Evolutionary conservation across 2,329 filamentous ascomycete species (phyloP).

Genomic region (Colletotrichum chlorophyti): DNA sequence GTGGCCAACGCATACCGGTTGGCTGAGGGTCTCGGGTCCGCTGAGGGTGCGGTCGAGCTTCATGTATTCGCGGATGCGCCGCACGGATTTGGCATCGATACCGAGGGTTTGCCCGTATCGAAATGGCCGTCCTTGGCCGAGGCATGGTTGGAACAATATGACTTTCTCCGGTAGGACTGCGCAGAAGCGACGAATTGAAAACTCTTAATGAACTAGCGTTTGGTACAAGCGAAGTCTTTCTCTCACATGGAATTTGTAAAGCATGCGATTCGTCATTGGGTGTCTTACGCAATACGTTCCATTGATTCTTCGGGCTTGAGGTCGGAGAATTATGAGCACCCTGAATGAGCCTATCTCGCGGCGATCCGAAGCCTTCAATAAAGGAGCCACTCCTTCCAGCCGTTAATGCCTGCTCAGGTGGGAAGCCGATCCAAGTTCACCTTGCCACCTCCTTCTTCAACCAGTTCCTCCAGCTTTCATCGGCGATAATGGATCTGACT

Average conservation of each 20-base stretch:
- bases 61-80: constrained; percentile 32
- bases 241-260: too few relatives aligned
- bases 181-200: too few relatives aligned
- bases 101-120: constrained; percentile 28
- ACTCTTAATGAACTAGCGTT: background rate
- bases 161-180: too few relatives aligned
- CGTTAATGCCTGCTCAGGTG: too few relatives aligned
- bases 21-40: constrained; percentile 24
- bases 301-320: too few relatives aligned
- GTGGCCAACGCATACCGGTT: constrained; percentile 32
- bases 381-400: too few relatives aligned
- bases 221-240: too few relatives aligned
- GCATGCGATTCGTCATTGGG: too few relatives aligned
- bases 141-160: constrained; percentile 29
- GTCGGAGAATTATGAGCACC: too few relatives aligned
- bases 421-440: background rate
- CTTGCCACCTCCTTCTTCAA: constrained; percentile 35
- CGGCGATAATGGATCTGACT: constrained; percentile 54
- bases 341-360: too few relatives aligned
- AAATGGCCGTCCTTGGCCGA: constrained; percentile 30
- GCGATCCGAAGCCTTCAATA: too few relatives aligned
- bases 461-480: constrained; percentile 54
- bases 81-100: constrained; percentile 32
- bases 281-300: too few relatives aligned
- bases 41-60: constrained; percentile 28